Base-by-base conservation (phyloP, 352 stramenopile genomes). In the Pythium grandisporangium region DNA sequence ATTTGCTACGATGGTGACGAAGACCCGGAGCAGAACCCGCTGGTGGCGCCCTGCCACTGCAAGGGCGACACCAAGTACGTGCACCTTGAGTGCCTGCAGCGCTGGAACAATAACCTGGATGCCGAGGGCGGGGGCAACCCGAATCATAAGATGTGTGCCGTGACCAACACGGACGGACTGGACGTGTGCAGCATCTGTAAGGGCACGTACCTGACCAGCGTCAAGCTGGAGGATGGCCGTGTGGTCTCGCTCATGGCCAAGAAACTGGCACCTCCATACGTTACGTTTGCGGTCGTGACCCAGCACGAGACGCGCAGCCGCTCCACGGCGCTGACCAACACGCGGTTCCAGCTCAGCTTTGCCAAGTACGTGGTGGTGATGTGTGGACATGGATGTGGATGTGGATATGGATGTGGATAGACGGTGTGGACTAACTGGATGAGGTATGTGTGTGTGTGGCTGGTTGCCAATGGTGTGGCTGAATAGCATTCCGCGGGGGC, bases 1-100 rank as follows among this genome's bases (percentile, higher is more conserved):
- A 96, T 96, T 74, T 96, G 86, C 60, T 95, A 95, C 60, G 86
- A 96, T 45, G 78, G 70, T 36, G 84, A 95, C 33, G 81, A 95
- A 48, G 75, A 95, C 27, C 59, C 74, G 2, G 63, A 85, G 0
- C 67, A 73, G 33, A 95, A 96, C 53, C 84, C 84, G 29, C 67
- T 96, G 4, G 83, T 96, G 7, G 82, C 86, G 10, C 86, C 86
- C 4, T 96, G 86, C 50, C 66, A 93, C 39, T 96, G 86, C 58
- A 95, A 95, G 45, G 84, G 86, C 20, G 86, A 95, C 61, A 96
- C 86, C 25, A 89, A 93, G 57, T 96, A 94, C 51, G 78, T 96
- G 7, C 86, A 96, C 33, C 51, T 96, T n/a, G 75, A 95, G 44
- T 96, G 86, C 42, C 66, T 96, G 14, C 84, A 95, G 63, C 86